Conservation (phyloP, 495 filamentous ascomycete genomes). For the Monascus purpureus region DNA sequence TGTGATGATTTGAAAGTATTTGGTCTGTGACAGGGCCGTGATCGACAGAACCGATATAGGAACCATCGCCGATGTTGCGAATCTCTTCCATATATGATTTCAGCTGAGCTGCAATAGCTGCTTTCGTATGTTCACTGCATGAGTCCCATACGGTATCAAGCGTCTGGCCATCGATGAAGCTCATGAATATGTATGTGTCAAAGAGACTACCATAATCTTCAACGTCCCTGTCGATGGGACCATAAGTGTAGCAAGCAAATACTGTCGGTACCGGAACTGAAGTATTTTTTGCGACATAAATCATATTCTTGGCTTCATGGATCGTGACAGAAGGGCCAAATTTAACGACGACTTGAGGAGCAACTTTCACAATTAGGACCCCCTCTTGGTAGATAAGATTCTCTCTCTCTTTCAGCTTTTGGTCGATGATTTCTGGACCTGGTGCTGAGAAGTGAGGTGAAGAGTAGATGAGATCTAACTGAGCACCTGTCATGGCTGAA, state of each 20-base stretch:
- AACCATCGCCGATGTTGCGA: conserved; percentile 5
- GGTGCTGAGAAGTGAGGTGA: conserved; percentile 1
- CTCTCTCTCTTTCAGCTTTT: conserved; percentile 1
- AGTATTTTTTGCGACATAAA: conserved; percentile 11
- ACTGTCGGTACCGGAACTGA: conserved; percentile 15
- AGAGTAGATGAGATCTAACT: conserved; percentile 3
- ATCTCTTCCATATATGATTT: conserved; percentile 10
- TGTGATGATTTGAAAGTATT: conserved; percentile 3
- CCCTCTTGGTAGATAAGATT: conserved; percentile 4
- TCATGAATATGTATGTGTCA: conserved; percentile 18
- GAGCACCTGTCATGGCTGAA: no score
- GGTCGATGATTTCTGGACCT: background rate
- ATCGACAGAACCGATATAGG: conserved; percentile 12
- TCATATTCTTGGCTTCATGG: conserved; percentile 15
- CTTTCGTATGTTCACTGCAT: conserved; percentile 6
- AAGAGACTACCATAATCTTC: conserved; percentile 7
- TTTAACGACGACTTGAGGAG: conserved; percentile 12
- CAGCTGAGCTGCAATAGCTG: conserved; percentile 5
- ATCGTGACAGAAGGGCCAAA: conserved; percentile 7
- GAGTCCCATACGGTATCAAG: conserved; percentile 9
- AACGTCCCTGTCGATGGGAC: conserved; percentile 7
- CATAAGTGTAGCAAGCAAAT: conserved; percentile 13
- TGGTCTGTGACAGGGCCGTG: conserved; percentile 9
- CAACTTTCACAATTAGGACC: conserved; percentile 5
- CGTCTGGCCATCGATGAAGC: conserved; percentile 11